Base-by-base conservation (phyloP, 23 red algal genomes). In the Rhodosorus marinus region DNA sequence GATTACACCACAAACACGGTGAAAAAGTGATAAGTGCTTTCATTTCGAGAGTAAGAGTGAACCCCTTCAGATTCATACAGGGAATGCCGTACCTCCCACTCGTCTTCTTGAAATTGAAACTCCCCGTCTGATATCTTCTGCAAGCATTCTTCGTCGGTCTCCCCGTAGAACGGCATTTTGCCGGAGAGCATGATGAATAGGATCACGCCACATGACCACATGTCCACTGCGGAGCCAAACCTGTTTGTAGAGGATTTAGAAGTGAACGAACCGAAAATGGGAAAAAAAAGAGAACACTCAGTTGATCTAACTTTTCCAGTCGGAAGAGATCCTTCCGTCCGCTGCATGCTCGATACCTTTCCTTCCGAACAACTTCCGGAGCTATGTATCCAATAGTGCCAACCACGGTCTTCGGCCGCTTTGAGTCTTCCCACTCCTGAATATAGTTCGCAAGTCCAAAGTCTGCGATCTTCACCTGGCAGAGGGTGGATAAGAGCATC, bases 81-180 rank as follows among this genome's bases (percentile, higher is more conserved):
- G n/a, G n/a, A n/a, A n/a, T n/a, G n/a, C n/a, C n/a, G n/a, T n/a
- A n/a, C n/a, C 14, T 59, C 59, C 87, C 87, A 94, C 25, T 94
- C 77, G 33, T 38, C 60, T 2, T 43, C 26, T 9, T 68, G 87
- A 54, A 94, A 76, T 5, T 47, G 62, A 43, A 70, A 94, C 24
- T 78, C 59, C 8, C 76, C 75, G n/a, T 35, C 55, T 5, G 76
- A 62, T 31, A 75, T 82, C 35, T 75, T 70, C 33, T 49, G 60
- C 20, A 94, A 63, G 45, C 75, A 82, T n/a, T 81, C 87, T 29
- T 64, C 33, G 34, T 94, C 87, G 66, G 71, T 65, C 29, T 59
- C 51, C 17, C 87, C 87, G 60, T 83, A 94, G 71, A 94, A 94
- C 3, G 87, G 87, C 87, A 94, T 94, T 49, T 83, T 94, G 20